These are phyloP conservation scores for Elymus sibiricus DNA, from an alignment of 176 grass and related monocot genomes.

Conservation along the genomic window DNA sequence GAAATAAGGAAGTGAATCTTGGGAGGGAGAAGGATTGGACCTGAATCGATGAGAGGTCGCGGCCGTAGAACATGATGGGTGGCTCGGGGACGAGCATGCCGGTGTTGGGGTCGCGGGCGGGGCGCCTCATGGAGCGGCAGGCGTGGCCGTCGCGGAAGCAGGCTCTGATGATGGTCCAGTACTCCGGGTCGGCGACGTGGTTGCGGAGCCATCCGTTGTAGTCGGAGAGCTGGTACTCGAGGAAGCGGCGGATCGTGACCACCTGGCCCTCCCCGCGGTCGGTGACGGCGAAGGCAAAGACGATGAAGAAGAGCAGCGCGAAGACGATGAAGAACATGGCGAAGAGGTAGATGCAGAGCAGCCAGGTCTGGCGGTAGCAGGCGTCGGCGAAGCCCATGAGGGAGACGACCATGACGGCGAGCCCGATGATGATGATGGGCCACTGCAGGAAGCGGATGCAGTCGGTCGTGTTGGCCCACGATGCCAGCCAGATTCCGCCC, in stretches of 20 bases:
- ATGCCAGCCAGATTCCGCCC: conserved; percentile 86
- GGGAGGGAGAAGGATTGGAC: background rate
- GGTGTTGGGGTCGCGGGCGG: conserved; percentile 43
- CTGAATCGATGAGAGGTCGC: conserved; percentile 78
- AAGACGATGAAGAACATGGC: conserved; percentile 94
- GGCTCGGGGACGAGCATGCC: conserved; percentile 57
- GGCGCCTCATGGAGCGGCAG: conserved; percentile 43
- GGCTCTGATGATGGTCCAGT: conserved; percentile 65
- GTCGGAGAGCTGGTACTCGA: conserved; percentile 94
- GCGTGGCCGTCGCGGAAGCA: conserved; percentile 72
- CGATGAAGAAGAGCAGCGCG: conserved; percentile 91
- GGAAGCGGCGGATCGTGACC: conserved; percentile 56
- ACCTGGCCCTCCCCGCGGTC: conserved; percentile 82
- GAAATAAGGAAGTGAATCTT: conserved; percentile 13
- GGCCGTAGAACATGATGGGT: conserved; percentile 45
- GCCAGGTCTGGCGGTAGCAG: conserved; percentile 88
- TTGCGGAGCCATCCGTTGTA: conserved; percentile 78
- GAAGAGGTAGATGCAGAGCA: conserved; percentile 92
- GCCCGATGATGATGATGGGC: conserved; percentile 83
- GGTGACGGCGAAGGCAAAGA: conserved; percentile 97
- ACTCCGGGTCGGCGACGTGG: conserved; percentile 56
- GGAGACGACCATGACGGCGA: conserved; percentile 79
- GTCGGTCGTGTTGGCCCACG: conserved; percentile 68
- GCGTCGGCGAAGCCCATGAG: conserved; percentile 78
- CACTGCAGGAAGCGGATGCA: conserved; percentile 98